Conservation (phyloP, 2,329 filamentous ascomycete species). For the Pyricularia sp. region DNA sequence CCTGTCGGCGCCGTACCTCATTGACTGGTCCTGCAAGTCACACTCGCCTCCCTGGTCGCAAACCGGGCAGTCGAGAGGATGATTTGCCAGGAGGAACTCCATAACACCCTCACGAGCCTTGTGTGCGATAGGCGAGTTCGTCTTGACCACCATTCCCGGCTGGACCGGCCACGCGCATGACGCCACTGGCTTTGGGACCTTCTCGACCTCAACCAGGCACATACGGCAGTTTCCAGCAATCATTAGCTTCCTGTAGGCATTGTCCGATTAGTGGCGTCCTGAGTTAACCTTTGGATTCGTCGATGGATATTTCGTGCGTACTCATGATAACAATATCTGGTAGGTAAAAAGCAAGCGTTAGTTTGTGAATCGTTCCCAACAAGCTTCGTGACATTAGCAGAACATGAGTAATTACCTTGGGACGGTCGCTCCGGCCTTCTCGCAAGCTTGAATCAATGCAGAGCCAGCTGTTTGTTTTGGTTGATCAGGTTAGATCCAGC, state of each 20-base stretch:
- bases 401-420: conserved; percentile 55
- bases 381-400: not conserved
- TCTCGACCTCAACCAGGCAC: conserved; percentile 97
- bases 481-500: conserved; percentile 10
- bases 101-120: conserved; percentile 98
- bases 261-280: conserved; percentile 23
- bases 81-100: conserved; percentile 96
- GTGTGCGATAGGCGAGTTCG: conserved; percentile 89
- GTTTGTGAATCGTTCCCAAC: conserved; percentile 11
- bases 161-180: conserved; percentile 99
- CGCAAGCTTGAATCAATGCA: conserved; percentile 96
- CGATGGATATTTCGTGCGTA: conserved; percentile 29
- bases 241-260: conserved; percentile 69
- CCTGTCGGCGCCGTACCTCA: conserved; percentile 94
- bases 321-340: conserved; percentile 98
- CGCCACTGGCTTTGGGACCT: conserved; percentile 90
- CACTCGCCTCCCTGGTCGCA: conserved; percentile 99
- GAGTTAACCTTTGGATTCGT: not conserved
- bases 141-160: conserved; percentile 98
- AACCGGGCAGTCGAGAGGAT: conserved; percentile 91
- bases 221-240: conserved; percentile 99
- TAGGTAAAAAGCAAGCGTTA: conserved; percentile 18
- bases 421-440: conserved; percentile 87
- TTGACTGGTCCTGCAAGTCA: conserved; percentile 98
- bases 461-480: conserved; percentile 64